Evolutionary conservation across 306 rosid genomes (phyloP), one percentile per base, ranked within the genome.

Genomic region (Medicago arabica): DNA sequence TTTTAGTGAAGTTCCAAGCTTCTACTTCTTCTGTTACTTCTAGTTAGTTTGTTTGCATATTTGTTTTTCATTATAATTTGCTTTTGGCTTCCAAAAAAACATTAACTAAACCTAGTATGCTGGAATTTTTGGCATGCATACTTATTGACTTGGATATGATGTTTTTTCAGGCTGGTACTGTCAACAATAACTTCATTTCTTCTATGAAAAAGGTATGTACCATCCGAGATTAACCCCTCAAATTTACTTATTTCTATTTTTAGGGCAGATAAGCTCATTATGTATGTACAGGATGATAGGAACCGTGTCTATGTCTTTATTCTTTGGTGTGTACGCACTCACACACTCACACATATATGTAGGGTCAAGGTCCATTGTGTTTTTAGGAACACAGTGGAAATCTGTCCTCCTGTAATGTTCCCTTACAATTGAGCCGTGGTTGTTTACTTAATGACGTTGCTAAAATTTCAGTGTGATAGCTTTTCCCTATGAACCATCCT

Each of bases 201-300:
- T 88, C 90, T 0, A 89, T 94, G 98, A 94, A 83, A 88, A 90
- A 91, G 98, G 98, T 94, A 77, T 67, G 97, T 68, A n/a, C 58
- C 39, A 49, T 69, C 65, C 47, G 7, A 55, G 57, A 46, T 39
- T 34, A 55, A 77, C 59, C 69, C 50, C 9, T 77, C 38, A 54
- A 60, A 46, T 44, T 80, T 73, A 31, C 23, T 23, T 49, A 18
- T 58, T 51, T 84, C 43, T 28, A 72, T 41, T 81, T 69, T 23
- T 34, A 40, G 10, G 19, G 15, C 7, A 7, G 68, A 54, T 61
- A 31, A 34, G 38, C 38, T 34, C 38, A 34, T 34, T 5, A 5
- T 34, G 38, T 34, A 34, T 34, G 38, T 34, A 34, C 38, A 34
- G 38, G 74, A 17, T 62, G 14, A 23, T 50, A 11, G 44, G 67